phyloP scores from a whole-genome alignment of 805 yeast genomes.

The Yarrowia sp. region DNA sequence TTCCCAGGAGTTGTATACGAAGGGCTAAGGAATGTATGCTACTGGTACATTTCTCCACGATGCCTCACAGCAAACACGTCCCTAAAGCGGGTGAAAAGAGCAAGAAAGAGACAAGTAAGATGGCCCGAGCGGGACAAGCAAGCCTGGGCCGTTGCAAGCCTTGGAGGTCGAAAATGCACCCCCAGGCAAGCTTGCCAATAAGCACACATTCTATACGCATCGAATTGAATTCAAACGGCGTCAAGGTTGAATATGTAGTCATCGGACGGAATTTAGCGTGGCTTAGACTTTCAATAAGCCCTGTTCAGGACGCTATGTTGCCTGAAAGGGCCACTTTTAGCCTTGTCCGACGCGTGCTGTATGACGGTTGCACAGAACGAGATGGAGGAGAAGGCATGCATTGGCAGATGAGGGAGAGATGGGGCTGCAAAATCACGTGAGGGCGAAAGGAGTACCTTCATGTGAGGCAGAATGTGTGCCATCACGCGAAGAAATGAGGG shows the following conservation, averaged over 20 bases:
- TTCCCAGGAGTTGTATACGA: no score
- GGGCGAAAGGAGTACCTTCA: no score
- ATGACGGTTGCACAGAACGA: not conserved
- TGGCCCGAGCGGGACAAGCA: not conserved
- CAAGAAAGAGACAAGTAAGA: not conserved
- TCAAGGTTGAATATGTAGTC: not conserved
- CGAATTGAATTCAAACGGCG: not conserved
- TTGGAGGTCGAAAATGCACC: not conserved
- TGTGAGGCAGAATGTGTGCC: no score
- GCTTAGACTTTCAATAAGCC: not conserved
- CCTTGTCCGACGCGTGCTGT: constrained; percentile 1
- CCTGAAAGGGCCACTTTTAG: not conserved
- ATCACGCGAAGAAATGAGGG: no score
- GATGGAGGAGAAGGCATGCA: not conserved
- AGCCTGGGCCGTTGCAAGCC: not conserved
- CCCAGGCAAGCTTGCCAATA: constrained; percentile 4
- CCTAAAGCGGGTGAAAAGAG: not conserved
- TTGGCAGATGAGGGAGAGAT: not conserved
- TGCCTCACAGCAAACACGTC: not conserved
- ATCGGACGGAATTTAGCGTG: constrained; percentile 2
- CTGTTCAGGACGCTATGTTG: not conserved
- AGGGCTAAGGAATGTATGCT: not conserved
- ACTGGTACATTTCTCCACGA: no score
- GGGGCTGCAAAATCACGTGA: not conserved
- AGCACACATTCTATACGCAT: constrained; percentile 20